phyloP scores from a whole-genome alignment of 2,329 filamentous ascomycete species.

The Lachnellula hyalina region DNA sequence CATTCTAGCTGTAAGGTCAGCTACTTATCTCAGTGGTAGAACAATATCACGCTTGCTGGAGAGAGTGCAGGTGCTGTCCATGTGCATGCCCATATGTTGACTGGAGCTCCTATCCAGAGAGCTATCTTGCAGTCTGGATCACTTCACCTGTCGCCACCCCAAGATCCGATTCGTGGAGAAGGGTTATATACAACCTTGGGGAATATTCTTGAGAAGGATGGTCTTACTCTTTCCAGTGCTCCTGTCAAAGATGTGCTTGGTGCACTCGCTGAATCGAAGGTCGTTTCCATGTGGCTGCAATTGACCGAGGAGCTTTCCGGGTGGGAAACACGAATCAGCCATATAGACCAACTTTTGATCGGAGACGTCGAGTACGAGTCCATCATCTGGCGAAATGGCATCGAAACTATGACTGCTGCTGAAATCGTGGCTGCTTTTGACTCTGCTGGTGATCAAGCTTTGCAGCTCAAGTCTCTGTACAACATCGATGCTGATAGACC shows the following conservation, averaged over 20 bases:
- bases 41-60: constrained; percentile 38
- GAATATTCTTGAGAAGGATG: too few species aligned
- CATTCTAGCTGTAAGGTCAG: too few species aligned
- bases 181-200: too few species aligned
- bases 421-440: constrained; percentile 34
- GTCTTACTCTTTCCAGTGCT: too few species aligned
- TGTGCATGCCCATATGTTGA: constrained; percentile 37
- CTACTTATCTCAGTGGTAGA: constrained; percentile 17
- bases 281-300: constrained; percentile 37
- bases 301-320: constrained; percentile 28
- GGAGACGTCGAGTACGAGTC: constrained; percentile 42
- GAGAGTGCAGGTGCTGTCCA: constrained; percentile 44
- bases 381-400: constrained; percentile 40
- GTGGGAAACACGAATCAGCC: constrained; percentile 34
- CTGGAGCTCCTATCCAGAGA: constrained; percentile 27
- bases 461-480: too few species aligned
- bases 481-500: too few species aligned
- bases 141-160: too few species aligned
- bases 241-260: constrained; percentile 9
- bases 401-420: constrained; percentile 33
- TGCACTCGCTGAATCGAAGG: constrained; percentile 37
- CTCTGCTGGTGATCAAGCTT: not conserved
- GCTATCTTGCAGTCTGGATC: too few species aligned
- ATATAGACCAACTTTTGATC: constrained; percentile 35
- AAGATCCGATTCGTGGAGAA: too few species aligned